Evolutionary conservation across 2,329 filamentous ascomycete species (phyloP).

Genomic region (Aspergillus sojae): DNA sequence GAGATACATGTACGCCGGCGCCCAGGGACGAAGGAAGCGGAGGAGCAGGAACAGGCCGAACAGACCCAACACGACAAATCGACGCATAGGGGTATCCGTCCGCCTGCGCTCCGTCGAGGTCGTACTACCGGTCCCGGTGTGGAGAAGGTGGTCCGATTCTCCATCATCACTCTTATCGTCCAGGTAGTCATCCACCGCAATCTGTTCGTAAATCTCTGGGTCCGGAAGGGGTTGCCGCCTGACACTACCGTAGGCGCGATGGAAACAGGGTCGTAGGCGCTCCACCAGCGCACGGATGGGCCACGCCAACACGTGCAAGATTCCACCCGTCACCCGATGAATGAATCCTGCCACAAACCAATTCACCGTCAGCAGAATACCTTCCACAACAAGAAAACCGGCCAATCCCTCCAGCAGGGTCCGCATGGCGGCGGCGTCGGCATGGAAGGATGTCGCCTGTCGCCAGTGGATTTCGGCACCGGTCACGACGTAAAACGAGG

Average conservation of each 20-base stretch:
- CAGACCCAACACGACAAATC: conserved; percentile 24
- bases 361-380: conserved; percentile 27
- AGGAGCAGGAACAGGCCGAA: conserved; percentile 27
- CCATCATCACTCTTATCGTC: conserved; percentile 29
- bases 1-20: conserved; percentile 31
- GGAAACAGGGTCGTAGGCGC: conserved; percentile 13
- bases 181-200: conserved; percentile 26
- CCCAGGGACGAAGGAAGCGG: conserved; percentile 30
- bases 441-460: conserved; percentile 35
- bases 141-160: conserved; percentile 20
- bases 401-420: conserved; percentile 37
- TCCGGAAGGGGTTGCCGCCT: conserved; percentile 18
- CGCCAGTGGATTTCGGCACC: conserved; percentile 43
- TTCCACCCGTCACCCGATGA: conserved; percentile 28
- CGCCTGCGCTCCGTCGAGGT: conserved; percentile 10
- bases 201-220: conserved; percentile 28
- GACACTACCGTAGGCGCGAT: conserved; percentile 12
- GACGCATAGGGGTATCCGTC: conserved; percentile 14
- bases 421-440: conserved; percentile 35
- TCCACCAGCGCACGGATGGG: conserved; percentile 22
- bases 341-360: conserved; percentile 29
- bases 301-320: conserved; percentile 28
- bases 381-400: conserved; percentile 35
- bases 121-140: conserved; percentile 12
- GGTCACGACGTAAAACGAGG: conserved; percentile 37